Base-by-base conservation (phyloP, 2,329 filamentous ascomycete species). In the Colletotrichum cordylinicola region DNA sequence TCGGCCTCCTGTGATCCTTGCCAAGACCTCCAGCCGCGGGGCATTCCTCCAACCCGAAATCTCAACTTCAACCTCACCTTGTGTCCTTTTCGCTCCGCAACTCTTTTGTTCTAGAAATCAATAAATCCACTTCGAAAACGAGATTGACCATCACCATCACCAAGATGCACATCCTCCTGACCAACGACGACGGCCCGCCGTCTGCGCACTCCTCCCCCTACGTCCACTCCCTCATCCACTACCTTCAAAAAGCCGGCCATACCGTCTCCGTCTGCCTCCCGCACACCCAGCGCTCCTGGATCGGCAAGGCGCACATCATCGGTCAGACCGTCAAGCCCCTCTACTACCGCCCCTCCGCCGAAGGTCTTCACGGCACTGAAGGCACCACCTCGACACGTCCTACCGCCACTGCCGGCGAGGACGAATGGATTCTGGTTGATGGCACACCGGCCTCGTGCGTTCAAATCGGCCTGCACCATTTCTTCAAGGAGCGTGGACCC, bases 251-350 rank as follows among this genome's bases (percentile, higher is more conserved):
- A 72, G 92, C 93, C 37, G 96, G 96, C 9, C 96, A 98, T 85
- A 90, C 88, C n/a, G 95, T 98, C 76, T 98, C 95, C 9, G 96
- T 99, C 66, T 94, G 97, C 78, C 91, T 99, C 16, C 97, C 97
- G 2, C 92, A 98, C 84, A 93, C 93, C 8, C 97, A 99, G 86
- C 93, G 96, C 77, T 98, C 96, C 72, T 99, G 97, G 97, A 98
- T 99, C 81, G 96, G 96, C 80, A 99, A 99, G 88, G 97, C 97
- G 4, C 97, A 98, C 85, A 94, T 98, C 82, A 96, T 98, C 80
- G 96, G 96, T 72, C 94, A 96, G 83, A 94, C 94, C 12, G 91
- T 98, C 77, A 95, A 93, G 83, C 96, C 96, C 10, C 90, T 91
- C 33, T 98, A 98, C 87, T 98, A 96, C 87, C 94, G 94, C 2